These are phyloP conservation scores for Aspergillus coremiiformis DNA, from an alignment of 495 filamentous ascomycete species.

Conservation along the genomic window DNA sequence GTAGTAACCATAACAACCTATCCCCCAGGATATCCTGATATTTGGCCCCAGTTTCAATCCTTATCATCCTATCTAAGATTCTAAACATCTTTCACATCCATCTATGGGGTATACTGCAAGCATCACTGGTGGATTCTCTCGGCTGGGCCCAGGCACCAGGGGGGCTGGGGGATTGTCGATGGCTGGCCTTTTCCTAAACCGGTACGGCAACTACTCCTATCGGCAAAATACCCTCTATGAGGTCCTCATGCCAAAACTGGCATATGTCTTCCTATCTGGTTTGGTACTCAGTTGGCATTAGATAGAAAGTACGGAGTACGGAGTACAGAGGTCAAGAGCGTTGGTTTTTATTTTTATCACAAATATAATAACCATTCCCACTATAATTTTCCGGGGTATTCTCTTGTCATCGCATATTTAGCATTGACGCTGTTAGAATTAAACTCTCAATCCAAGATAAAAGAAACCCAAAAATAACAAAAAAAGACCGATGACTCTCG, in stretches of 20 bases:
- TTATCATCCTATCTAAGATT: constrained; percentile 12
- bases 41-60: constrained; percentile 7
- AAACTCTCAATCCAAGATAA: not conserved
- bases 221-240: not conserved
- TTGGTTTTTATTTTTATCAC: not conserved
- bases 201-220: not conserved
- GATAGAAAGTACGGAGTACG: too few species aligned
- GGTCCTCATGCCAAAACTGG: not conserved
- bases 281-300: not conserved
- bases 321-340: not conserved
- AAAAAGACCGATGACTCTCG: not conserved
- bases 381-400: not conserved
- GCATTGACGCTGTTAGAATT: not conserved
- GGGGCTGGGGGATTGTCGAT: not conserved
- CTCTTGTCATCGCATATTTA: not conserved
- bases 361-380: not conserved
- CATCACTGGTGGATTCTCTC: not conserved
- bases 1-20: not conserved
- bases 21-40: not conserved
- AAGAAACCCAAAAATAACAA: not conserved
- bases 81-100: not conserved
- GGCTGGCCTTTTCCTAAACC: not conserved
- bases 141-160: constrained; percentile 8
- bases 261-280: not conserved
- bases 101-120: constrained; percentile 2